Conservation (phyloP, 2,329 filamentous ascomycete species). For the Xylariaceae sp. region DNA sequence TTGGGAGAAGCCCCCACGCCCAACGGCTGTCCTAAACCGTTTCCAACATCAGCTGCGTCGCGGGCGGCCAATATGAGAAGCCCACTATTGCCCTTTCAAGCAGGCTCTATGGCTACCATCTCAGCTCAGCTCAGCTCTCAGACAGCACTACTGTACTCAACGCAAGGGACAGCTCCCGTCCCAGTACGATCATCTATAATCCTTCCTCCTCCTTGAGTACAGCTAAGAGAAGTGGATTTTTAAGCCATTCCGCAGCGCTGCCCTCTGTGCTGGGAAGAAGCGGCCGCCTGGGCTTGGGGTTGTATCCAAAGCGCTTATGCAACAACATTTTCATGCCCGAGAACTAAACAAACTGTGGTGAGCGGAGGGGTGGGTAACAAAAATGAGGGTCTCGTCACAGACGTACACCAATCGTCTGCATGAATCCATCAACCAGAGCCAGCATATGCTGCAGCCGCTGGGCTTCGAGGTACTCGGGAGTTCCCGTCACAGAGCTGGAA, state of each 20-base stretch:
- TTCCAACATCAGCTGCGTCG: too few relatives aligned
- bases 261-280: constrained; percentile 4
- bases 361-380: neutral
- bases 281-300: constrained; percentile 4
- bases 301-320: constrained; percentile 7
- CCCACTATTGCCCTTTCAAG: too few relatives aligned
- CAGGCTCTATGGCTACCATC: too few relatives aligned
- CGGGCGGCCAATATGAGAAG: too few relatives aligned
- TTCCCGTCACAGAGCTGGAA: constrained; percentile 1
- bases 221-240: constrained; percentile 4
- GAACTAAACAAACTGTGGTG: constrained; percentile 1
- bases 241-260: constrained; percentile 4
- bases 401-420: constrained; percentile 8
- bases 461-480: constrained; percentile 5
- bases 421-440: constrained; percentile 6
- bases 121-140: too few relatives aligned
- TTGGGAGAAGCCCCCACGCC: too few relatives aligned
- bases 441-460: constrained; percentile 4
- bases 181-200: too few relatives aligned
- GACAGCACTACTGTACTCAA: too few relatives aligned
- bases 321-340: constrained; percentile 9
- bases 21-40: too few relatives aligned
- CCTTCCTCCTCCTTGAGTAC: constrained; percentile 4
- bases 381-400: neutral
- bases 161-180: too few relatives aligned